Base-by-base conservation (phyloP, 345 rosid genomes). In the Bruguiera parviflora region DNA sequence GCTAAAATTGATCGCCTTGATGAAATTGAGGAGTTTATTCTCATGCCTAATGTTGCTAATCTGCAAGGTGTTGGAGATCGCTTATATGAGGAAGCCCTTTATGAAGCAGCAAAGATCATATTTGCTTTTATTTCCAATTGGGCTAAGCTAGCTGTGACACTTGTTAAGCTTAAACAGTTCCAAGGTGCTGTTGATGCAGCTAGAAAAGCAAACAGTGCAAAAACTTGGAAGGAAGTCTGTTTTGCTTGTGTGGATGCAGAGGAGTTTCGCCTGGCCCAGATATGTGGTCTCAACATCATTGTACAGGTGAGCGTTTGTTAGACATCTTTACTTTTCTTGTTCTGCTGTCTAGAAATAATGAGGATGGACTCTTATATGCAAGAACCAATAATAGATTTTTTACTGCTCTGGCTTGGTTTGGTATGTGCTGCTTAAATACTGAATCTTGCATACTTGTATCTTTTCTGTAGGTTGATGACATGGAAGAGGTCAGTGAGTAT, bases 121-220 rank as follows among this genome's bases (percentile, higher is more conserved):
- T 93, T 81, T 83, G 88, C 96, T 29, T 93, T 91, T 74, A 89
- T 91, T 68, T 91, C 97, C 5, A 93, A 93, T 88, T 93, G 98
- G 98, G 97, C 94, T 57, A 93, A 93, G 80, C 81, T 93, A 86
- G 97, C 98, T 15, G 85, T 84, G 71, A 91, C 98, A 9, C 92
- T 91, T 66, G 98, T 93, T 71, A 91, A 87, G 81, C 85, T 93
- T 73, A 80, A 86, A 61, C 97, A 93, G 82, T 93, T 91, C 80
- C 98, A 93, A 79, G 88, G 96, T 68, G 98, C 98, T 72, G 98
- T 93, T 72, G 98, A 93, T 62, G 98, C 98, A 61, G 98, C 98
- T 69, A 80, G 98, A 63, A 93, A 93, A 80, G 98, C 98, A 63
- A 91, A 91, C 88, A 91, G 97, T 69, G 91, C 97, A 33, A 93